A percentile compares a stretch with the other conserved stretches of the same genome.
Evolutionary conservation across 768 basidiomycete species (phyloP).

Genomic region (Leccinum boreale): DNA sequence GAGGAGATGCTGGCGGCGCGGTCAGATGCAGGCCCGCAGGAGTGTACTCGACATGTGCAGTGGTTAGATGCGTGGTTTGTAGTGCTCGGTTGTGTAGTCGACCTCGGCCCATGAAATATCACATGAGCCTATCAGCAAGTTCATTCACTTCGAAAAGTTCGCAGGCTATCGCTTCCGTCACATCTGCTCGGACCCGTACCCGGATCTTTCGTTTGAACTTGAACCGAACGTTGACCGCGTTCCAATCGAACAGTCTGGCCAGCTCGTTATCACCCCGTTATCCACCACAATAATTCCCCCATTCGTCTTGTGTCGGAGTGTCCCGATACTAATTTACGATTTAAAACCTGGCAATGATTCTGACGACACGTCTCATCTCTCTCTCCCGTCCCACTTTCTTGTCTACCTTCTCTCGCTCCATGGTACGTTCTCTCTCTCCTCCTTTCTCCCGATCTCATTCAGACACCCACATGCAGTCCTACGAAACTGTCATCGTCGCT

Average conservation of each 20-base stretch:
- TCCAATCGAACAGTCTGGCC: not conserved
- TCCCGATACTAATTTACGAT: constrained; percentile 13
- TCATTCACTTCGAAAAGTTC: not conserved
- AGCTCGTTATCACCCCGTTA: not conserved
- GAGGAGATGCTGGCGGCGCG: constrained; percentile 61
- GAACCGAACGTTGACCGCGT: not conserved
- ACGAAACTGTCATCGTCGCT: constrained; percentile 91
- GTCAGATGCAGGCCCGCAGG: constrained; percentile 5
- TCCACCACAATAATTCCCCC: not conserved
- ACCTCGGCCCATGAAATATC: constrained; percentile 35
- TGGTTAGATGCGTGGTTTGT: constrained; percentile 81
- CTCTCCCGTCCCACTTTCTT: constrained; percentile 38
- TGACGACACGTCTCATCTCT: constrained; percentile 39
- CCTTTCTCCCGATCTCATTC: not conserved
- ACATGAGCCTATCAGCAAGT: not conserved
- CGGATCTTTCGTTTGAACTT: constrained; percentile 5
- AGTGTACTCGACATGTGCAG: constrained; percentile 14
- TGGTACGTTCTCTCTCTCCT: constrained; percentile 39
- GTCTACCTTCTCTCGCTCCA: constrained; percentile 38
- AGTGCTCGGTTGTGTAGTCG: constrained; percentile 63
- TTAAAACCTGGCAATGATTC: constrained; percentile 37
- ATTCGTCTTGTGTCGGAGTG: constrained; percentile 17
- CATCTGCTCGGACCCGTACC: not conserved
- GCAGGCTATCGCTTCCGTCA: not conserved
- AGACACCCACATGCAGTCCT: constrained; percentile 25